These are phyloP conservation scores for Colletotrichum sp. DNA, from an alignment of 2,329 filamentous ascomycete species.

Conservation along the genomic window DNA sequence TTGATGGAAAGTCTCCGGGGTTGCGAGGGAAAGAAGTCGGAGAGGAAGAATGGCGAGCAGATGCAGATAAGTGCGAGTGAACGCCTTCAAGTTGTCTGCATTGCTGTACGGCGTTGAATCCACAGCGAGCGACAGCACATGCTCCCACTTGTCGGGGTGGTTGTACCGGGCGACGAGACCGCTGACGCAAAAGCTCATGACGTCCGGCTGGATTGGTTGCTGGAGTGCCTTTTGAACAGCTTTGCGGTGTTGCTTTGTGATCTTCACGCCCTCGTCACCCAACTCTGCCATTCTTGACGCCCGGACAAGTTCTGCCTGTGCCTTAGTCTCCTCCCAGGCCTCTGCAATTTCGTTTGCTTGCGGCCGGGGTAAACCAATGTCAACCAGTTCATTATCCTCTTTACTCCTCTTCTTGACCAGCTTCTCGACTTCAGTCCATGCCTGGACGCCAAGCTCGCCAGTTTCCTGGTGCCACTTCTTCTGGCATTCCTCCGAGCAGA, in stretches of 20 bases:
- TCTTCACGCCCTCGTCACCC: neutral
- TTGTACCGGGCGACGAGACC: constrained; percentile 1
- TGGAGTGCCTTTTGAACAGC: constrained; percentile 7
- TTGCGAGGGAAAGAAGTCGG: neutral
- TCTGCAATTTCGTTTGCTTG: neutral
- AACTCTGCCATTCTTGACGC: neutral
- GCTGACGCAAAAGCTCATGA: constrained; percentile 11
- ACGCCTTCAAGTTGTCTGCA: constrained; percentile 2
- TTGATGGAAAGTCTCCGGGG: neutral
- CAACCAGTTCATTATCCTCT: constrained; percentile 2
- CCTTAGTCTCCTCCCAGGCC: neutral
- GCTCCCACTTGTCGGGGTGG: neutral
- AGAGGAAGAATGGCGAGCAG: constrained; percentile 7
- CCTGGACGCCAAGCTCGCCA: constrained; percentile 4
- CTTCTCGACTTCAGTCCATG: constrained; percentile 9
- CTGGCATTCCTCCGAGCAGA: constrained; percentile 4
- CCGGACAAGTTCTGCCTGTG: constrained; percentile 6
- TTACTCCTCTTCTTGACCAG: constrained; percentile 7
- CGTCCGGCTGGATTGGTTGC: neutral
- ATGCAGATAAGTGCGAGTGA: constrained; percentile 6
- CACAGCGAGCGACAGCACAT: constrained; percentile 5
- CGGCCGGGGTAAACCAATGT: neutral
- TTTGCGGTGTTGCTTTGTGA: constrained; percentile 12
- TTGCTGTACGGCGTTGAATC: constrained; percentile 4
- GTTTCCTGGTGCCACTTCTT: neutral